Evolutionary conservation across 2,329 filamentous ascomycete genomes (phyloP), one percentile per base, ranked within the genome.

Genomic region (Fusarium goolgardi): DNA sequence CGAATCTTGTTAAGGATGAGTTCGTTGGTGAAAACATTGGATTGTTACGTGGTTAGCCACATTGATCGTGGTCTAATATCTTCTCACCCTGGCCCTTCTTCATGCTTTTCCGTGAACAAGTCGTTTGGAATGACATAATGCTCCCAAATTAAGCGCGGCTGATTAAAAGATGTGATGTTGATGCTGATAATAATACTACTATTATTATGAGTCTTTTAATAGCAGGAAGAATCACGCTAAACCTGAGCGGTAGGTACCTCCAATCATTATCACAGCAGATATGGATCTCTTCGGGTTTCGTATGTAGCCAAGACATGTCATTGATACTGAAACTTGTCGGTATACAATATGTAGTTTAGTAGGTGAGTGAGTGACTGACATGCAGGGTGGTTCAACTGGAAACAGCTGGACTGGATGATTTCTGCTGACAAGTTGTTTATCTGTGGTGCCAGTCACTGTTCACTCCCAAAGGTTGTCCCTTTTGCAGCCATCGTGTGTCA

Each of bases 401-500:
- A 49, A 65, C 62, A 47, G 10, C 18, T 47, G 46, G n/a, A 50
- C 31, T 50, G 31, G 32, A 37, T 23, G 16, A 37, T 16, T 37
- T 12, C 32, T 18, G 35, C n/a, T 34, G 18, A 35, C 31, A 18
- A 35, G 32, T 49, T 50, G 23, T 27, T 50, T 50, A 41, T 55
- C 23, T 65, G 60, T n/a, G 21, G 46, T 50, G 34, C 32, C 34
- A 23, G 46, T n/a, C 18, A 23, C 21, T 25, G 45, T 61, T 51
- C 45, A 43, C 18, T 35, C 37, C 44, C 44, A 52, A 52, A 46
- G 25, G 21, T 21, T 29, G 16, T 37, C 31, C 37, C 43, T 31
- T 35, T 41, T 47, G 55, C 44, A 59, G 49, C 59, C 44, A 60
- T 55, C 56, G 43, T 59, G 68, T 71, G 52, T 67, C 65, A 71